phyloP scores from a whole-genome alignment of 2,329 filamentous ascomycete genomes.

The Alternaria panax region DNA sequence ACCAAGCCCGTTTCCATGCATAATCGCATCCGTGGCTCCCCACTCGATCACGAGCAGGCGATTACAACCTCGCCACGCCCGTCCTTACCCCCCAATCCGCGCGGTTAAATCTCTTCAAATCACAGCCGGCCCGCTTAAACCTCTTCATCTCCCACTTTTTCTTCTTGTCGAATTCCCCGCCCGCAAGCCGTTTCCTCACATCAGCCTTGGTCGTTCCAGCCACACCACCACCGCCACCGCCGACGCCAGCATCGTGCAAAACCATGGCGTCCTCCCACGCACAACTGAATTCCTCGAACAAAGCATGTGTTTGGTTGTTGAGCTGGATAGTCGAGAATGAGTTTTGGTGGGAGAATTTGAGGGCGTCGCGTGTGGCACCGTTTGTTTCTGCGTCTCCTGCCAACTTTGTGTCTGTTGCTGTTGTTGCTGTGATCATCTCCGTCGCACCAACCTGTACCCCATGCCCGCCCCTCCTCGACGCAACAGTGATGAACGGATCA shows the following conservation, averaged over 20 bases:
- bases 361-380: conserved; percentile 32
- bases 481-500: conserved; percentile 35
- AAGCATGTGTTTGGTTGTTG: conserved; percentile 32
- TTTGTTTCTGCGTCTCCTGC: conserved; percentile 5
- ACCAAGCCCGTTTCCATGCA: too few species aligned
- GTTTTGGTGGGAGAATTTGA: conserved; percentile 39
- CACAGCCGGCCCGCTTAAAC: conserved; percentile 43
- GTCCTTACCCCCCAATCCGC: conserved; percentile 48
- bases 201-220: conserved; percentile 24
- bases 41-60: too few species aligned
- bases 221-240: conserved; percentile 7
- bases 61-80: conserved; percentile 44
- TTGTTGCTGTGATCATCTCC: neutral
- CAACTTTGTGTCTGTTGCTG: neutral
- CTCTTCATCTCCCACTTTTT: conserved; percentile 45
- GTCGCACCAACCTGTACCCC: conserved; percentile 24
- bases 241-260: conserved; percentile 29
- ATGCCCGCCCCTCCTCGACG: conserved; percentile 27
- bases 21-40: too few species aligned
- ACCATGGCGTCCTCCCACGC: conserved; percentile 39
- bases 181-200: conserved; percentile 37
- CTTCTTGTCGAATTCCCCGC: conserved; percentile 37
- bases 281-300: conserved; percentile 43
- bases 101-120: conserved; percentile 46
- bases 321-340: conserved; percentile 38